These are phyloP conservation scores for Aegle marmelos DNA, from an alignment of 345 rosid genomes.

Conservation along the genomic window DNA sequence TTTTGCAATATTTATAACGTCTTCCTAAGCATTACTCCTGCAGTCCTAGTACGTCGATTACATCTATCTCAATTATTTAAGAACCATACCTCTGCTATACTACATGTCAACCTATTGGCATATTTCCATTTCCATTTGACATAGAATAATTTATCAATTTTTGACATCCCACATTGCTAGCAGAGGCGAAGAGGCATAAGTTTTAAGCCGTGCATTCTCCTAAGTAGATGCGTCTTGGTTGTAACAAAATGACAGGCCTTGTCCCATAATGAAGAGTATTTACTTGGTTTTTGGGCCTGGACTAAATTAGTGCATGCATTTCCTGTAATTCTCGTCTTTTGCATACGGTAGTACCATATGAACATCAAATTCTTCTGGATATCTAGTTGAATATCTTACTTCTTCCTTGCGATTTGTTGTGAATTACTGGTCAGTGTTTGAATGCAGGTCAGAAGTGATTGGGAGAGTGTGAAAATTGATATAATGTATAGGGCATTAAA, in stretches of 20 bases:
- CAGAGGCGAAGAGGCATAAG: background rate
- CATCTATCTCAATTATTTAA: background rate
- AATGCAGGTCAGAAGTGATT: constrained; percentile 76
- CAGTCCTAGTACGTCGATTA: background rate
- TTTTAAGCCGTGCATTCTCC: background rate
- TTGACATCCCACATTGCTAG: background rate
- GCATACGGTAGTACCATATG: background rate
- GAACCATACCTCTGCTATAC: background rate
- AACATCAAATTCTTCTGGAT: background rate
- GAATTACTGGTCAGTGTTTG: background rate
- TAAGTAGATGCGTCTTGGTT: background rate
- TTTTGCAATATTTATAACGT: background rate
- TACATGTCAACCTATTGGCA: background rate
- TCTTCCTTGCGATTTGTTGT: background rate
- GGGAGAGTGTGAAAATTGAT: constrained; percentile 76
- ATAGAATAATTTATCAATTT: no score
- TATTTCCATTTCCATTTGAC: background rate
- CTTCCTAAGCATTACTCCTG: background rate
- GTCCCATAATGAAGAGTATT: background rate
- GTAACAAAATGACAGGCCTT: background rate
- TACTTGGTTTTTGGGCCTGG: background rate
- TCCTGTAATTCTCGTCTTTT: background rate
- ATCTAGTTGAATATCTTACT: background rate
- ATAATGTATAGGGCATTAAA: constrained; percentile 76
- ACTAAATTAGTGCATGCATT: background rate